Evolutionary conservation across 345 rosid genomes (phyloP).

Genomic region (Adansonia digitata): DNA sequence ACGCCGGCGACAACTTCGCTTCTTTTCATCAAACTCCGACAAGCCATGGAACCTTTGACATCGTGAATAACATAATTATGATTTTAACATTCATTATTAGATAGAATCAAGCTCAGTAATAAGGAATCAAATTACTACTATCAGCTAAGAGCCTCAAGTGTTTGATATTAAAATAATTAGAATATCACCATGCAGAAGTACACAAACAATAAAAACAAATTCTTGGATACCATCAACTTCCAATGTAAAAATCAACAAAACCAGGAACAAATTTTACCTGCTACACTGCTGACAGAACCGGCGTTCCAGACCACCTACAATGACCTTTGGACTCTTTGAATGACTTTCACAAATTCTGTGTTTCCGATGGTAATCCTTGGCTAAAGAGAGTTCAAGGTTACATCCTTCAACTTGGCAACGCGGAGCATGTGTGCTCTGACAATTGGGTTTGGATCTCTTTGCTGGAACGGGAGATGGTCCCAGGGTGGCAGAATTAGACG

Average conservation of each 20-base stretch:
- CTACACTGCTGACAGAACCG: slow-evolving; percentile 98
- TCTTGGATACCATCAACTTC: slow-evolving; percentile 4
- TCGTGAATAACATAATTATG: slow-evolving; percentile 3
- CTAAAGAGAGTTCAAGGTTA: slow-evolving; percentile 70
- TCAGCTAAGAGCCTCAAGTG: background rate
- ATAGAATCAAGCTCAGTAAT: background rate
- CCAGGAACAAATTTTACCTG: slow-evolving; percentile 42
- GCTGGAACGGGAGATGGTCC: slow-evolving; percentile 39
- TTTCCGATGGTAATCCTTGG: slow-evolving; percentile 77
- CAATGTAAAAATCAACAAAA: background rate
- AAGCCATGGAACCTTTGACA: slow-evolving; percentile 73
- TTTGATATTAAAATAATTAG: background rate
- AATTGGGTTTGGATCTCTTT: slow-evolving; percentile 57
- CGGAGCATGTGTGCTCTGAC: slow-evolving; percentile 37
- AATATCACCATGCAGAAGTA: background rate
- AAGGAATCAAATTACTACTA: background rate
- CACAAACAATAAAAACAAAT: slow-evolving; percentile 4
- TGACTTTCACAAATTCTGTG: slow-evolving; percentile 80
- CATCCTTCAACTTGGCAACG: slow-evolving; percentile 86
- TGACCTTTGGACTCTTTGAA: slow-evolving; percentile 73
- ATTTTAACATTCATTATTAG: slow-evolving; percentile 3
- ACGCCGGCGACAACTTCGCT: slow-evolving; percentile 89
- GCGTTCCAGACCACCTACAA: slow-evolving; percentile 71
- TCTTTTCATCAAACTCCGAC: slow-evolving; percentile 87
- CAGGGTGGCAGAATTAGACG: slow-evolving; percentile 33